phyloP scores from a whole-genome alignment of 2,329 filamentous ascomycete genomes.

The Podosphaera fusca region DNA sequence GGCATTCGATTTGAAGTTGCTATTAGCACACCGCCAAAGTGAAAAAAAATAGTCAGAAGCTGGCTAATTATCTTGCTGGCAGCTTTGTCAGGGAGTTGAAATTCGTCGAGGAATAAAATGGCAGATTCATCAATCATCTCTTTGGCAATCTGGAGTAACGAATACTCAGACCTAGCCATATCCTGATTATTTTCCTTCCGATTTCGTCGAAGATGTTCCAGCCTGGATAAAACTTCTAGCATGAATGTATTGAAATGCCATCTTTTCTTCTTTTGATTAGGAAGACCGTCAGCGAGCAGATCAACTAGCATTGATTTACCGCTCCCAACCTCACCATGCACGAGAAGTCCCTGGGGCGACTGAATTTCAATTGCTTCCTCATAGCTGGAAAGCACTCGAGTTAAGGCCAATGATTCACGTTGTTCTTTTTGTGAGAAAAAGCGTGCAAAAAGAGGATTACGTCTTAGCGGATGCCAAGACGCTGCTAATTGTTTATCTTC shows the following conservation, averaged over 20 bases:
- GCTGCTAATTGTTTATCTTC: conserved; percentile 23
- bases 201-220: conserved; percentile 36
- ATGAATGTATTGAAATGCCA: conserved; percentile 81
- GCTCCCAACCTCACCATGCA: conserved; percentile 63
- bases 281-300: conserved; percentile 54
- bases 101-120: conserved; percentile 62
- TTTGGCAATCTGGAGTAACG: conserved; percentile 48
- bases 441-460: conserved; percentile 33
- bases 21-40: conserved; percentile 57
- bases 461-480: conserved; percentile 30
- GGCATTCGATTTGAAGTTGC: conserved; percentile 69
- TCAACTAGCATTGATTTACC: conserved; percentile 75
- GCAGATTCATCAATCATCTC: conserved; percentile 54
- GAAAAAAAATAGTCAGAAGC: conserved; percentile 59
- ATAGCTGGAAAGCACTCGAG: conserved; percentile 43
- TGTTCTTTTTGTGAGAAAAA: conserved; percentile 32
- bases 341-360: conserved; percentile 50
- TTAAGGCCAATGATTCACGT: conserved; percentile 39
- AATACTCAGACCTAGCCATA: conserved; percentile 28
- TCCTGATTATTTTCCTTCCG: conserved; percentile 3
- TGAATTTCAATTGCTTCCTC: conserved; percentile 48
- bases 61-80: conserved; percentile 60
- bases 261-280: conserved; percentile 46
- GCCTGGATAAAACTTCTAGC: conserved; percentile 49
- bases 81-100: conserved; percentile 58